phyloP scores from a whole-genome alignment of 805 yeast genomes.

The Priceomyces melissophilus region DNA sequence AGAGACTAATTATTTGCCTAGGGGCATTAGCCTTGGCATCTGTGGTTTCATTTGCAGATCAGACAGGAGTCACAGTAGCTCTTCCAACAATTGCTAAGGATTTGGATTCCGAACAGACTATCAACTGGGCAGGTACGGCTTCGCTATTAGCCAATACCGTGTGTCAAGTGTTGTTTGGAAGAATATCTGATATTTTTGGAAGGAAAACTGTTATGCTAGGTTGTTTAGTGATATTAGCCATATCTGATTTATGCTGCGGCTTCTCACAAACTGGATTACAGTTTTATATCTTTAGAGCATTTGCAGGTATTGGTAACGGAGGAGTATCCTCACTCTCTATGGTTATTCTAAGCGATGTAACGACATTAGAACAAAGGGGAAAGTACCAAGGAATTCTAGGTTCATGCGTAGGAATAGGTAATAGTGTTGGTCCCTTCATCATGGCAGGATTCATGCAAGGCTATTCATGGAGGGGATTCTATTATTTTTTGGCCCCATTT shows the following conservation, averaged over 20 bases:
- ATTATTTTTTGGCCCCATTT: constrained; percentile 45
- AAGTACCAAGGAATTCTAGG: constrained; percentile 57
- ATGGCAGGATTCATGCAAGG: constrained; percentile 48
- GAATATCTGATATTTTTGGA: constrained; percentile 55
- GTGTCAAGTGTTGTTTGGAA: constrained; percentile 52
- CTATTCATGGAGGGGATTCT: constrained; percentile 53
- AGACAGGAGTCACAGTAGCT: constrained; percentile 47
- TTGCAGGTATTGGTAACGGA: constrained; percentile 57
- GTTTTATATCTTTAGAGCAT: constrained; percentile 49
- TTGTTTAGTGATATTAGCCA: constrained; percentile 35
- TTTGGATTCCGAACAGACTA: constrained; percentile 43
- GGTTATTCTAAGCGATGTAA: constrained; percentile 54
- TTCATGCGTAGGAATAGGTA: constrained; percentile 48
- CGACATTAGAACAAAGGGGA: constrained; percentile 51
- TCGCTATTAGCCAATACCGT: constrained; percentile 48
- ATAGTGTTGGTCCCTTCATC: constrained; percentile 53
- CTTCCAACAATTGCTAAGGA: constrained; percentile 48
- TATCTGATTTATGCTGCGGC: constrained; percentile 50
- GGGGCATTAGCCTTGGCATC: constrained; percentile 36
- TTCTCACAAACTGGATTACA: constrained; percentile 48
- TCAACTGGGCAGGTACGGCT: constrained; percentile 61
- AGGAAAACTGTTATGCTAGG: constrained; percentile 43
- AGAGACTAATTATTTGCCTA: constrained; percentile 35
- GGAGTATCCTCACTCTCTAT: constrained; percentile 49
- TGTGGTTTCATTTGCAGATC: constrained; percentile 46